Base-by-base conservation (phyloP, 2,329 filamentous ascomycete genomes). In the Xylariaceae sp. region DNA sequence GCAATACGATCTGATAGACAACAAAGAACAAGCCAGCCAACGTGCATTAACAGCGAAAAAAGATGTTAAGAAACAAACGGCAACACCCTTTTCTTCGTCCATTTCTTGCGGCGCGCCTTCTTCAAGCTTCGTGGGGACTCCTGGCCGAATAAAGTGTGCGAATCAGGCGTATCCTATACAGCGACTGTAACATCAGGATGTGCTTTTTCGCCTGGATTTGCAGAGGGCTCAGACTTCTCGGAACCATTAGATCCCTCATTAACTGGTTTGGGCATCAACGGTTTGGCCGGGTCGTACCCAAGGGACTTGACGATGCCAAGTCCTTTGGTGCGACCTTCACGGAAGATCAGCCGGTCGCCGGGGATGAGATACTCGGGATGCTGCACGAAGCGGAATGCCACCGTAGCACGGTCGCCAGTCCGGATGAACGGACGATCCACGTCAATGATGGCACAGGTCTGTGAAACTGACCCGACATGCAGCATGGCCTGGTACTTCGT, bases 401-500 rank as follows among this genome's bases (percentile, higher is more conserved):
- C 94, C 0, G 87, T 87, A 1, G 94, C 94, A n/a, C 93, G 82
- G 73, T 97, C 94, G 8, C 94, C 94, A 0, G 93, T 97, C 6
- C 94, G 86, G 65, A 99, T 97, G 69, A 92, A 94, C 30, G 89
- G 89, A n/a, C 93, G 87, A 72, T 99, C 94, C 65, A 99, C 94
- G 70, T 97, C 94, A 69, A 99, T 96, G 71, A 99, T 97, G 9
- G 92, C 87, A 71, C 94, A 99, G 0, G 94, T 99, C 76, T 99
- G 94, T 47, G 89, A 91, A 49, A 99, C 89, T 0, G 94, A 90
- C 0, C 94, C 94, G 3, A 99, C 92, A 68, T 99, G 94, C 18
- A 99, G 82, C 92, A 97, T 99, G 0, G 94, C 94, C 77, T 99
- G 94, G 66, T 99, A 99, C 69, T 92, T 93, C 0, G 87, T 91